Evolutionary conservation across 2,329 filamentous ascomycete genomes (phyloP).

Genomic region (Fusarium drepaniforme): DNA sequence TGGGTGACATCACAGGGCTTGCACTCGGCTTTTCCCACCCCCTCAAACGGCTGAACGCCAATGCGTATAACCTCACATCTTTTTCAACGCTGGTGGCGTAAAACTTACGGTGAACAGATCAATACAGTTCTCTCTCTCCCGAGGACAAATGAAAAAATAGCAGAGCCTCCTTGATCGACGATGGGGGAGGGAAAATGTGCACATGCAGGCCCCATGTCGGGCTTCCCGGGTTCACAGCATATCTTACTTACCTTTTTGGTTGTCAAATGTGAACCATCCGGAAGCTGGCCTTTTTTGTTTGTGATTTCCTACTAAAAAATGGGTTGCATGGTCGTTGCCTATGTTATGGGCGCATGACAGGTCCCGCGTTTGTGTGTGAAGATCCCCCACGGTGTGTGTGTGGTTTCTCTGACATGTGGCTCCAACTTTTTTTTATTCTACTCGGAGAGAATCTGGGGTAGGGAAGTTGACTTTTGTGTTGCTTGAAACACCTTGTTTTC

Average conservation of each 20-base stretch:
- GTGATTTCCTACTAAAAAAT: neutral
- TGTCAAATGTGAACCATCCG: neutral
- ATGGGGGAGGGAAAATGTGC: neutral
- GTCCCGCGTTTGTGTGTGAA: neutral
- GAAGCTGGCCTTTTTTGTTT: neutral
- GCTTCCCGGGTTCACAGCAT: neutral
- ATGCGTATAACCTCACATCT: neutral
- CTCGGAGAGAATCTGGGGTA: neutral
- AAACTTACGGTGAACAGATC: neutral
- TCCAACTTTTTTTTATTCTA: neutral
- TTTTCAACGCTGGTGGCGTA: neutral
- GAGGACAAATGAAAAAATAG: neutral
- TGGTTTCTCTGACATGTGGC: neutral
- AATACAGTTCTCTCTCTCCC: neutral
- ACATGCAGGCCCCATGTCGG: neutral
- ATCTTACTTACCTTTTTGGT: neutral
- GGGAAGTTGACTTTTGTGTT: neutral
- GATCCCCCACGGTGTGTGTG: neutral
- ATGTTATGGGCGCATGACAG: neutral
- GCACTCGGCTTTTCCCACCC: neutral
- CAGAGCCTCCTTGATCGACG: neutral
- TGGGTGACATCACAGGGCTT: constrained; percentile 2
- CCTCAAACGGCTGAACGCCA: neutral
- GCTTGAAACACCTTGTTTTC: neutral
- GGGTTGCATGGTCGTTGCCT: neutral